These are phyloP conservation scores for Nadsonia starkeyi-henricii DNA, from an alignment of 1,139 yeast species.

Conservation along the genomic window DNA sequence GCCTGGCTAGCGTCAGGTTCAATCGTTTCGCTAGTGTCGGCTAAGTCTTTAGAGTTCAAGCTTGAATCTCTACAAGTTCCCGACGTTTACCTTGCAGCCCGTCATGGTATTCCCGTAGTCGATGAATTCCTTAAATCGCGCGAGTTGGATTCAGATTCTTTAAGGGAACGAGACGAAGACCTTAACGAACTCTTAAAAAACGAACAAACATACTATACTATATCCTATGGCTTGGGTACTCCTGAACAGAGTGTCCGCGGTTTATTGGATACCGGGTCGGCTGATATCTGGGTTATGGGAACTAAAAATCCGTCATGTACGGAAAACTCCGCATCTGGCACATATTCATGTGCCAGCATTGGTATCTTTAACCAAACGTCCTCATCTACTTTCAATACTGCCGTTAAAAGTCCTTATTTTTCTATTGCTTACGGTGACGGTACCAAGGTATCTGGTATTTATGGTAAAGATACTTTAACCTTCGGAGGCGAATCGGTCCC, in stretches of 20 bases:
- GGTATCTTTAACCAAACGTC: slow-evolving; percentile 25
- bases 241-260: slow-evolving; percentile 38
- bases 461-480: slow-evolving; percentile 15
- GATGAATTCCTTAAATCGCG: too few relatives aligned
- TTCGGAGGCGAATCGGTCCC: slow-evolving; percentile 10
- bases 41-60: too few relatives aligned
- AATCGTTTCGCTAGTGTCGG: too few relatives aligned
- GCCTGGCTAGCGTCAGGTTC: too few relatives aligned
- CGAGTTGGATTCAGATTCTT: too few relatives aligned
- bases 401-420: slow-evolving; percentile 20
- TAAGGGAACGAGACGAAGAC: too few relatives aligned
- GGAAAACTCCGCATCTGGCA: slow-evolving; percentile 15
- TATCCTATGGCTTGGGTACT: slow-evolving; percentile 39
- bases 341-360: slow-evolving; percentile 16
- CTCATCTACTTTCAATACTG: slow-evolving; percentile 13
- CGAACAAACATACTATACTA: slow-evolving; percentile 26
- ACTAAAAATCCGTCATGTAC: slow-evolving; percentile 14
- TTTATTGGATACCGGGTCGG: slow-evolving; percentile 52
- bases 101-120: too few relatives aligned
- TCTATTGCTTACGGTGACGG: slow-evolving; percentile 18
- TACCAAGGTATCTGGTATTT: slow-evolving; percentile 19
- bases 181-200: slow-evolving; percentile 11
- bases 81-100: too few relatives aligned
- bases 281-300: slow-evolving; percentile 46
- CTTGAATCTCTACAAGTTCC: too few relatives aligned